These are phyloP conservation scores for Verticillium longisporum DNA, from an alignment of 2,329 filamentous ascomycete genomes.

Conservation along the genomic window DNA sequence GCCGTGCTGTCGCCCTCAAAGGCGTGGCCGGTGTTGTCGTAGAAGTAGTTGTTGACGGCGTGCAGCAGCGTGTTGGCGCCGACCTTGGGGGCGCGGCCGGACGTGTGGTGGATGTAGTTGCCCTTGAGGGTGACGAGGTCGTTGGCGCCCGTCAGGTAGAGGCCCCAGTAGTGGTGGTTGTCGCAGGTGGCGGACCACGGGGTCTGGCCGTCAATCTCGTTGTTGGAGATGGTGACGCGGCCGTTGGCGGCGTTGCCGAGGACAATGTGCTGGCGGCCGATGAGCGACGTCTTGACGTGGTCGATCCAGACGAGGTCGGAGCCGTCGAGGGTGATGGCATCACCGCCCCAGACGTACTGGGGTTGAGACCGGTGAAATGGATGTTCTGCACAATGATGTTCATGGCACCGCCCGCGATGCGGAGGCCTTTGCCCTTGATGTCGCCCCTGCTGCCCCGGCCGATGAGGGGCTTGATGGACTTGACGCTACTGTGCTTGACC, in stretches of 20 bases:
- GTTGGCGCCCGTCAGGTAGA: conserved; percentile 49
- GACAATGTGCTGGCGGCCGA: conserved; percentile 55
- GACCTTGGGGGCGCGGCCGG: conserved; percentile 51
- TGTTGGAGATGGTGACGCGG: conserved; percentile 55
- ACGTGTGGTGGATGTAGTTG: conserved; percentile 55
- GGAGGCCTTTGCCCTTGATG: conserved; percentile 52
- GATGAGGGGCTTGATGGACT: conserved; percentile 51
- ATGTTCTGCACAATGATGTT: conserved; percentile 58
- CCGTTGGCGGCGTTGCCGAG: conserved; percentile 44
- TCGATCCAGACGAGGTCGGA: conserved; percentile 43
- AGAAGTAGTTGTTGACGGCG: conserved; percentile 57
- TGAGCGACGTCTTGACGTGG: conserved; percentile 48
- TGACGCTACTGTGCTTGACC: conserved; percentile 40
- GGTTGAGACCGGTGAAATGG: conserved; percentile 23
- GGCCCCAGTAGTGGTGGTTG: conserved; percentile 52
- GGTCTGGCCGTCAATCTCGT: conserved; percentile 48
- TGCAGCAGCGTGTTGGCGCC: conserved; percentile 49
- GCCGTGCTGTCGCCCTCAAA: conserved; percentile 42
- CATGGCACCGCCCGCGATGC: conserved; percentile 33
- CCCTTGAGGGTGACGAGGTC: conserved; percentile 52
- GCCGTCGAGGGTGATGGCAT: conserved; percentile 46
- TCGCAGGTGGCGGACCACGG: conserved; percentile 51
- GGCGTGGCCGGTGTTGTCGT: conserved; percentile 47
- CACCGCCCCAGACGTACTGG: conserved; percentile 53
- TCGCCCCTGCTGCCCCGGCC: conserved; percentile 45